Base-by-base conservation (phyloP, 371 early-diverging fungal species). In the Mortierella sp. region DNA sequence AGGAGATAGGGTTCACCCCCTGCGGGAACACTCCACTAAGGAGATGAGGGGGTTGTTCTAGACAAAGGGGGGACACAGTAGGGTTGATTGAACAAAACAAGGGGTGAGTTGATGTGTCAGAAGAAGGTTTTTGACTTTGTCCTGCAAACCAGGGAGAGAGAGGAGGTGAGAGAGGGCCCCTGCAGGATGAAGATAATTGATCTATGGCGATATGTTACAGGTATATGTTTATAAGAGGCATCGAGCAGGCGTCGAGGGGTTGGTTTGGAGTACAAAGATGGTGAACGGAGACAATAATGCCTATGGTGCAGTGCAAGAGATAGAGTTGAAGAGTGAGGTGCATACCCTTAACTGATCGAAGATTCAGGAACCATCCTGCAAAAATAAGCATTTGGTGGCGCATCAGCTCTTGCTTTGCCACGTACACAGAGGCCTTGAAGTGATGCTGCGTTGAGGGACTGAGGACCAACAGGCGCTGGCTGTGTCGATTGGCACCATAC, bases 361-460 rank as follows among this genome's bases (percentile, higher is more conserved):
- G 18, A 63, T 35, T 63, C 63, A 60, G 63, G 32, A 32, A 32
- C 32, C 63, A 60, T 32, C 63, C 4, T 18, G 4, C 18, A 63
- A 29, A 55, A 63, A 35, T 63, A 63, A 63, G 63, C 63, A 63
- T 63, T 63, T 63, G 63, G 63, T 63, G 63, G 63, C 63, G 63
- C 38, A 63, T 63, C 7, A 63, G 2, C 38, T 35, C 6, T 35
- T 35, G 7, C 18, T 46, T 46, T 46, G 48, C 48, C 48, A 16
- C 48, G 48, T 46, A 3, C 48, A 46, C 14, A 3, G 3, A 46
- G 48, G 48, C 48, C 14, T 46, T 46, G 48, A 46, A 14, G 48
- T 46, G 12, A 46, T 14, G 14, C 10, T 14, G 48, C 3, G 16
- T 46, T 14, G 4, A 46, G 41, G 4, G 7, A 41, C 41, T 41